These are phyloP conservation scores for Sclerotinia sclerotiorum DNA, from an alignment of 2,329 filamentous ascomycete genomes.

Conservation along the genomic window DNA sequence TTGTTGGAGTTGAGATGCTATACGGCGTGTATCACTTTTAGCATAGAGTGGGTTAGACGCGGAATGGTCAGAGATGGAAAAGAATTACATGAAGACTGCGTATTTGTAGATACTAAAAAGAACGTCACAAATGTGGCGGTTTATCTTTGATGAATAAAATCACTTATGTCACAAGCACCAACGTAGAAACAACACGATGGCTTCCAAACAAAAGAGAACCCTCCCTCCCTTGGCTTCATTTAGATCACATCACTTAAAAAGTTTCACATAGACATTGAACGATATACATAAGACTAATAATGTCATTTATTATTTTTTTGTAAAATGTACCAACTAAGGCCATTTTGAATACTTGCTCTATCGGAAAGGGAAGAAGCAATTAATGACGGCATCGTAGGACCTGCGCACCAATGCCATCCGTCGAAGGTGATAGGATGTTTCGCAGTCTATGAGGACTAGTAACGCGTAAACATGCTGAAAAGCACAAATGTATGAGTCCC, in stretches of 20 bases:
- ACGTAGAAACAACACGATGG: background rate
- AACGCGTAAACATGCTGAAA: conserved; percentile 36
- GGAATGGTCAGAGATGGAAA: background rate
- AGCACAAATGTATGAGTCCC: conserved; percentile 35
- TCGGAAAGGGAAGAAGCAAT: conserved; percentile 35
- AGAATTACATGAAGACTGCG: background rate
- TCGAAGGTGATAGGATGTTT: conserved; percentile 29
- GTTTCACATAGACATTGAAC: background rate
- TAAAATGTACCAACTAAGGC: conserved; percentile 17
- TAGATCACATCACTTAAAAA: background rate
- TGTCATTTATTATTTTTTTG: conserved; percentile 20
- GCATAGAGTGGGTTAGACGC: background rate
- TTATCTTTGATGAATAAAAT: background rate
- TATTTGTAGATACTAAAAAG: background rate
- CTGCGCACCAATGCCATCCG: conserved; percentile 45
- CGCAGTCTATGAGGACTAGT: conserved; percentile 40
- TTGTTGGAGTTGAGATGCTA: background rate
- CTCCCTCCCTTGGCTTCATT: too few relatives aligned
- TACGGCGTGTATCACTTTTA: background rate
- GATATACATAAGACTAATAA: background rate
- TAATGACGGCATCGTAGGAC: conserved; percentile 46
- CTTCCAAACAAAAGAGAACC: background rate
- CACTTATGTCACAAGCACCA: background rate
- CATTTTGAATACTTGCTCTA: conserved; percentile 23
- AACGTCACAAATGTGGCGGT: background rate